These are phyloP conservation scores for Eurotiales sp. DNA, from an alignment of 2,329 filamentous ascomycete genomes.

Conservation along the genomic window DNA sequence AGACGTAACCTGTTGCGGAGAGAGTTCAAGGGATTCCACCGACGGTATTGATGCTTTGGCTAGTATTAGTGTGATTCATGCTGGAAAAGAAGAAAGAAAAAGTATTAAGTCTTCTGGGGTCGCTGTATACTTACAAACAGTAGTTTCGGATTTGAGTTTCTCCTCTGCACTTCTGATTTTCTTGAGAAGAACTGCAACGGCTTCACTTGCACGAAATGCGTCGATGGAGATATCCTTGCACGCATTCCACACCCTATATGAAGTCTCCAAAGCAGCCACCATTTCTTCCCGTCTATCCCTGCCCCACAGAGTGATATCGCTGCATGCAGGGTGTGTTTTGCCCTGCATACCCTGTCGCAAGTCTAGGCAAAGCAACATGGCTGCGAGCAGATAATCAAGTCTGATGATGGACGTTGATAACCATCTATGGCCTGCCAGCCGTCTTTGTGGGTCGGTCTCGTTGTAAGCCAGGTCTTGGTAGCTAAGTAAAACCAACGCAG, in stretches of 20 bases:
- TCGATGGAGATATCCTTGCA: slow-evolving; percentile 74
- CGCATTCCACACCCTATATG: slow-evolving; percentile 71
- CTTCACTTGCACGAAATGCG: slow-evolving; percentile 73
- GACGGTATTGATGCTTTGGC: slow-evolving; percentile 11
- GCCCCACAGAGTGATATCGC: slow-evolving; percentile 35
- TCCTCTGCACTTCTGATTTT: slow-evolving; percentile 41
- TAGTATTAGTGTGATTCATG: not conserved
- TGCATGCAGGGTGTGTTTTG: slow-evolving; percentile 17
- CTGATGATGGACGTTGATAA: slow-evolving; percentile 73
- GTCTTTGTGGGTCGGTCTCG: slow-evolving; percentile 68
- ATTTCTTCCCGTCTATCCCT: slow-evolving; percentile 59
- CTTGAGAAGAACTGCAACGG: slow-evolving; percentile 73
- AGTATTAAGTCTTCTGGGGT: not conserved
- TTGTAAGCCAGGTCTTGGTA: slow-evolving; percentile 69
- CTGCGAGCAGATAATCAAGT: slow-evolving; percentile 76
- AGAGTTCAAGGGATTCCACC: slow-evolving; percentile 13
- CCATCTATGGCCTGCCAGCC: slow-evolving; percentile 70
- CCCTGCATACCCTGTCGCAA: slow-evolving; percentile 55
- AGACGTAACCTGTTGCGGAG: slow-evolving; percentile 2
- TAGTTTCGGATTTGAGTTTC: slow-evolving; percentile 3
- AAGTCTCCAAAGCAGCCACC: slow-evolving; percentile 66
- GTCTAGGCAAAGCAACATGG: slow-evolving; percentile 75
- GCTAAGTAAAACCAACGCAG: slow-evolving; percentile 70
- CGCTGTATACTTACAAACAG: not conserved
- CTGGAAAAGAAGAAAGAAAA: not conserved